Evolutionary conservation across 1,284 basidiomycete species (phyloP), one percentile per base, ranked within the genome.

Genomic region (Cerioporus squamosus): DNA sequence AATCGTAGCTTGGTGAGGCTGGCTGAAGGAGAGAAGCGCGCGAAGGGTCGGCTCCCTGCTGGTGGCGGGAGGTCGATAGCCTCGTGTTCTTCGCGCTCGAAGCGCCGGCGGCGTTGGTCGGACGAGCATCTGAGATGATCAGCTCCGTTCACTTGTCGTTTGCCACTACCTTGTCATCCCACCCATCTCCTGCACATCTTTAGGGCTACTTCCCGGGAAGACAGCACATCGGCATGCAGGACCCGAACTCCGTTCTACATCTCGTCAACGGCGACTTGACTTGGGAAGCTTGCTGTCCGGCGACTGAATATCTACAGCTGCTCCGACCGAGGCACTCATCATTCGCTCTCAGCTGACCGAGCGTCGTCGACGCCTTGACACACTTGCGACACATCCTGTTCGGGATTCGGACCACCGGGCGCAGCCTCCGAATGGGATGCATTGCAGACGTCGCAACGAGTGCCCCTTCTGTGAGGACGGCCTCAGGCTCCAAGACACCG

Each of bases 321-420:
- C 33, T 45, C 36, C 38, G 49, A 31, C 8, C 14, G 39, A 31
- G 14, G 39, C 26, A 20, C 40, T 14, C 4, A 24, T 23, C 18
- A n/a, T 24, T 12, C 12, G 17, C 18, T 39, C 12, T 15, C 62
- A 64, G 59, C 46, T 64, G 62, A 64, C 62, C 62, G 1, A 18
- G 36, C 40, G 40, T 51, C 18, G 47, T 38, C 51, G 44, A 29
- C 29, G 48, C 24, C 22, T 53, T 64, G 62, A 64, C 62, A 64
- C 62, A 64, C 54, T 31, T 22, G 17, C 40, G 59, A 64, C 62
- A 64, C 59, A 59, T 56, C 42, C 15, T 48, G 44, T 53, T 59
- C 62, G 62, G 62, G 53, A 23, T 47, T 59, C 62, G 62, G 62
- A 51, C 22, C 44, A 40, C 51, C 59, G 51, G 62, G 43, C 49